Percentiles rank a stretch among this genome's conserved stretches.
Conservation (phyloP, 139 green algal species). For the Haematococcus sp. region DNA sequence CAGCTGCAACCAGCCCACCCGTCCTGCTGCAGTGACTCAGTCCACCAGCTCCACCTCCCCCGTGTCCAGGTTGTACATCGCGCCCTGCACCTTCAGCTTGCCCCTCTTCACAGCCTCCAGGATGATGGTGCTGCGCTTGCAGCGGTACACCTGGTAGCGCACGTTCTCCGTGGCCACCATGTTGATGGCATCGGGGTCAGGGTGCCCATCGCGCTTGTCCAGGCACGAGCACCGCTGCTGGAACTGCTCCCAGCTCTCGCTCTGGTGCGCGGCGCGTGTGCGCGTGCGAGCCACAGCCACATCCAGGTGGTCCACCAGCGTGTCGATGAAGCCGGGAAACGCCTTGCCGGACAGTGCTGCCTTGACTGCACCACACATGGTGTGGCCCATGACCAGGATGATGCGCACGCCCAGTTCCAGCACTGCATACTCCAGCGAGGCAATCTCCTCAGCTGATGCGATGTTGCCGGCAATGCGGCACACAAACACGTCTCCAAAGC, state of each 20-base stretch:
- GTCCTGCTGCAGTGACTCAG: no score
- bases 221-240: no score
- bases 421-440: constrained; percentile 32
- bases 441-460: constrained; percentile 26
- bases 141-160: constrained; percentile 30
- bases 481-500: constrained; percentile 38
- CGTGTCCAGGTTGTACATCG: constrained; percentile 22
- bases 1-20: no score
- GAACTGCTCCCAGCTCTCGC: constrained; percentile 9
- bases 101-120: constrained; percentile 20
- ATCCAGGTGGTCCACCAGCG: constrained; percentile 33
- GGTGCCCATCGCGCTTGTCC: background rate
- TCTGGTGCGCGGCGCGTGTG: background rate
- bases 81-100: constrained; percentile 1
- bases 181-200: background rate
- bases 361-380: constrained; percentile 30
- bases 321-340: constrained; percentile 40
- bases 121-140: constrained; percentile 29
- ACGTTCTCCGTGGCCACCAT: constrained; percentile 33
- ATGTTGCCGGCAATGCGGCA: constrained; percentile 40
- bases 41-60: constrained; percentile 7
- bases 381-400: constrained; percentile 31
- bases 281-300: constrained; percentile 18
- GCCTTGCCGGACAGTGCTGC: constrained; percentile 29
- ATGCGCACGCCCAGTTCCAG: constrained; percentile 28